Evolutionary conservation across 441 rosid species (phyloP).

Genomic region (Erysimum cheiri): DNA sequence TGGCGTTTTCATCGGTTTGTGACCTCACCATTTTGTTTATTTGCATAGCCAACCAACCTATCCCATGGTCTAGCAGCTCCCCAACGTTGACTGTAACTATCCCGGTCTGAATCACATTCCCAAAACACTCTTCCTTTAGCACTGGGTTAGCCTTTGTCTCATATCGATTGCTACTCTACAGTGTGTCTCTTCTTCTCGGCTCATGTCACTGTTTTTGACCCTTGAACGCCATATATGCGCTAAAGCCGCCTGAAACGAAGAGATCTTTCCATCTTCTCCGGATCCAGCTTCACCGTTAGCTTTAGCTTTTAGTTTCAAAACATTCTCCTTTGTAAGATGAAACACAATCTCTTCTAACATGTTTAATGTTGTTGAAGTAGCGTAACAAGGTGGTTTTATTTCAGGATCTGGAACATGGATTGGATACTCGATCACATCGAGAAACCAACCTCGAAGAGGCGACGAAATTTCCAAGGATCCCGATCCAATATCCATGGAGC

Average conservation of each 20-base stretch:
- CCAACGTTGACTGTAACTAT: not conserved
- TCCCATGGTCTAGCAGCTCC: not conserved
- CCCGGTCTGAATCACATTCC: not conserved
- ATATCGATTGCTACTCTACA: not conserved
- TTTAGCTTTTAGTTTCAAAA: slow-evolving; percentile 32
- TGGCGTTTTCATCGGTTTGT: not conserved
- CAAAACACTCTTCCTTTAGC: not conserved
- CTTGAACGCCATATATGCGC: not conserved
- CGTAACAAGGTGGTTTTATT: not conserved
- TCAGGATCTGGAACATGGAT: slow-evolving; percentile 27
- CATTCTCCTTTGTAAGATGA: slow-evolving; percentile 40
- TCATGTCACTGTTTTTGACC: not conserved
- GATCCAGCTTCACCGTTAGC: no score
- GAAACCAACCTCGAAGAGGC: slow-evolving; percentile 19
- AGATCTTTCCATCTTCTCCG: not conserved
- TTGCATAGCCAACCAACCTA: not conserved
- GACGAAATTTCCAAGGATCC: not conserved
- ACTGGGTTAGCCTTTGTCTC: not conserved
- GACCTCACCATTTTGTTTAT: not conserved
- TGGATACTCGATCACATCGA: slow-evolving; percentile 19
- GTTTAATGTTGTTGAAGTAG: not conserved
- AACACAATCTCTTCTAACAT: slow-evolving; percentile 31
- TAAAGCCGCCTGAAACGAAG: not conserved
- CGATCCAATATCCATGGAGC: slow-evolving; percentile 17
- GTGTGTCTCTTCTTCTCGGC: not conserved